These are phyloP conservation scores for Bryopsis sp. DNA, from an alignment of 139 green algal genomes.

Conservation along the genomic window DNA sequence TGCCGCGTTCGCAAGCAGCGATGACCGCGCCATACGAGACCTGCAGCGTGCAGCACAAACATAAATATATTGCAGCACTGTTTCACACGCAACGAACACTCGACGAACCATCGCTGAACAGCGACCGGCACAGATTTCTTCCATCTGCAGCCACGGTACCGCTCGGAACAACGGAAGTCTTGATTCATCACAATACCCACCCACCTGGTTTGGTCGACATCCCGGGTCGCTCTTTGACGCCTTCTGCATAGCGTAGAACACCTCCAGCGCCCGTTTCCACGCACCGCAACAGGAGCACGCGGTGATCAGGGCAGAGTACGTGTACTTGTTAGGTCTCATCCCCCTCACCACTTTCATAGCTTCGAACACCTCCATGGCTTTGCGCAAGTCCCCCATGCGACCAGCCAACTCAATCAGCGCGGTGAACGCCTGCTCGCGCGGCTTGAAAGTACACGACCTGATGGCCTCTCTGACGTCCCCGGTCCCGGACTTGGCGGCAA, in stretches of 20 bases:
- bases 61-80: too few species aligned
- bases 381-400: conserved; percentile 3
- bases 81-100: conserved; percentile 34
- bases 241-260: conserved; percentile 48
- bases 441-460: conserved; percentile 12
- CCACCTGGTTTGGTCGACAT: conserved; percentile 43
- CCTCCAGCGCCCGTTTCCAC: conserved; percentile 53
- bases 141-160: conserved; percentile 57
- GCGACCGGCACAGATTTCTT: conserved; percentile 42
- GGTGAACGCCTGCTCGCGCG: conserved; percentile 14
- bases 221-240: conserved; percentile 22
- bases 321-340: conserved; percentile 10
- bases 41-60: conserved; percentile 20
- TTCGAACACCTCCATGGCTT: conserved; percentile 18
- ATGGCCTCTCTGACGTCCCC: background rate
- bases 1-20: conserved; percentile 17
- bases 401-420: conserved; percentile 7
- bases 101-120: too few species aligned
- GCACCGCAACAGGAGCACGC: conserved; percentile 51
- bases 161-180: conserved; percentile 44
- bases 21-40: conserved; percentile 18
- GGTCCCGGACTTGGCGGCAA: background rate
- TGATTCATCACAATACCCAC: too few species aligned
- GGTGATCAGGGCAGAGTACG: conserved; percentile 34
- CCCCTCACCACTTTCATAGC: conserved; percentile 6